phyloP scores from a whole-genome alignment of 345 rosid genomes.

The Linum usitatissimum region DNA sequence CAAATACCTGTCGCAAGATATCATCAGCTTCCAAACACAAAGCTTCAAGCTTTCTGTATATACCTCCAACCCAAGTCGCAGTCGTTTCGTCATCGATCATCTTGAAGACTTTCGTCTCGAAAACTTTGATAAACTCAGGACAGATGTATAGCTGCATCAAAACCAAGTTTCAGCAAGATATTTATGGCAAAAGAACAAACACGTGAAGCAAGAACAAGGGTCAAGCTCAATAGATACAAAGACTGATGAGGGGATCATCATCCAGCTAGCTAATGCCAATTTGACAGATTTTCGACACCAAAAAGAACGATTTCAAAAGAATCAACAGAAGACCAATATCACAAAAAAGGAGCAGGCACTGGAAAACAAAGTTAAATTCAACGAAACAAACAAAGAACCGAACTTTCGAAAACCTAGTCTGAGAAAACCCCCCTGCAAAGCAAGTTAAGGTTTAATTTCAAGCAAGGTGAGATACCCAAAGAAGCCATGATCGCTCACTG shows the following conservation, averaged over 20 bases:
- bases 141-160: no score
- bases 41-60: slow-evolving; percentile 25
- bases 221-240: no score
- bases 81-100: slow-evolving; percentile 14
- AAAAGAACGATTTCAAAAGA: no score
- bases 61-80: slow-evolving; percentile 21
- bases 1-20: slow-evolving; percentile 20
- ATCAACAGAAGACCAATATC: background rate
- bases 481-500: background rate
- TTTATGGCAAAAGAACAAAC: no score
- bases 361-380: no score
- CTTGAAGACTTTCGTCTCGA: background rate
- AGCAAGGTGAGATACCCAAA: background rate
- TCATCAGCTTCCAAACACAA: slow-evolving; percentile 23
- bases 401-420: background rate
- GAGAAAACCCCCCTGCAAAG: background rate
- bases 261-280: no score
- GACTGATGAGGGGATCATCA: no score
- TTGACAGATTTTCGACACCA: no score
- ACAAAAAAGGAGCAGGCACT: background rate
- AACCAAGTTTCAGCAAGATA: no score
- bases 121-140: no score
- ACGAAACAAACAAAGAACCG: background rate
- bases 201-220: no score
- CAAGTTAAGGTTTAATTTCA: background rate